Percentiles rank a stretch among this genome's conserved stretches.
Evolutionary conservation across 1,284 basidiomycete species (phyloP).

Genomic region (Cutaneotrichosporon spelunceum): DNA sequence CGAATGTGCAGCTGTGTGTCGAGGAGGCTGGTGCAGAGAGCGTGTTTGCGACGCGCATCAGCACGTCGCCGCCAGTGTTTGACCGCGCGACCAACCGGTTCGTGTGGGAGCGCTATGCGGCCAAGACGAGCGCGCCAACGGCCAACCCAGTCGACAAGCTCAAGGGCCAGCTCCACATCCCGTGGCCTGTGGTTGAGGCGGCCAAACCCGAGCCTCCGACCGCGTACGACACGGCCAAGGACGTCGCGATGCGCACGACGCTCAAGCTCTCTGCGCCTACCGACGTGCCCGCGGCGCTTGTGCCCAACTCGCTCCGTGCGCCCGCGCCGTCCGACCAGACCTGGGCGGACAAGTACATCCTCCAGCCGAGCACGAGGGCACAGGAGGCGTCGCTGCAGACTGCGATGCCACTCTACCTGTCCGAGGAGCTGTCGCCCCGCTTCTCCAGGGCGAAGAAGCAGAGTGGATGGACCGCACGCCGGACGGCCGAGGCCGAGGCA

Average conservation of each 20-base stretch:
- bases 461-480: conserved; percentile 35
- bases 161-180: conserved; percentile 30
- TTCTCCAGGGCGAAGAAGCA: conserved; percentile 43
- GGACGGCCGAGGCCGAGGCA: conserved; percentile 30
- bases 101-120: conserved; percentile 39
- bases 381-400: conserved; percentile 33
- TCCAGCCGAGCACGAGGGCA: conserved; percentile 16
- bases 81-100: conserved; percentile 27
- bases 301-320: conserved; percentile 29
- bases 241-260: conserved; percentile 13
- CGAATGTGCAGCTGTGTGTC: conserved; percentile 48
- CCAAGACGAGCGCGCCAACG: conserved; percentile 28
- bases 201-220: conserved; percentile 16
- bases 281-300: conserved; percentile 12
- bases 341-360: conserved; percentile 32
- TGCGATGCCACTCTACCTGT: conserved; percentile 49
- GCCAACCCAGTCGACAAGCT: conserved; percentile 15
- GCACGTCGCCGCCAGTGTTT: conserved; percentile 35
- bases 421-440: conserved; percentile 48
- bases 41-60: conserved; percentile 42
- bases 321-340: conserved; percentile 26
- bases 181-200: conserved; percentile 33
- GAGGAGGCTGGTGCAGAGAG: conserved; percentile 29
- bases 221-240: conserved; percentile 26
- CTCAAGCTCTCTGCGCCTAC: conserved; percentile 17